A percentile compares a stretch with the other conserved stretches of the same genome.
phyloP scores from a whole-genome alignment of 148 eudicot genomes.

The Camellia lanceoleosa region DNA sequence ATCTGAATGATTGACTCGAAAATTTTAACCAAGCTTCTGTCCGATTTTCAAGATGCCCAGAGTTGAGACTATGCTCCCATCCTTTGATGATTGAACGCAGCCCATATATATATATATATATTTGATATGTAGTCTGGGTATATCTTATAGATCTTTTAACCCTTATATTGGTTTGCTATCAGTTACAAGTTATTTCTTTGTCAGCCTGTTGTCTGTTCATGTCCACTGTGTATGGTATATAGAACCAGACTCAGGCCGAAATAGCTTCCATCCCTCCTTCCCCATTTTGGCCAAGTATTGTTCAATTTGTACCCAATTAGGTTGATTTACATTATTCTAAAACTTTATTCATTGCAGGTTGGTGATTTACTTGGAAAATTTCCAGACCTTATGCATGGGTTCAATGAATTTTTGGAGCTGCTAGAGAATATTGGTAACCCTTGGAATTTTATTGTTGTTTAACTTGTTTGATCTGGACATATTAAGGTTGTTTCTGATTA shows the following conservation, averaged over 20 bases:
- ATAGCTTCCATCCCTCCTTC: conserved; percentile 1
- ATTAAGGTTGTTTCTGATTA: conserved; percentile 11
- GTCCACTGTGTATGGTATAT: not conserved
- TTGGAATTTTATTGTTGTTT: conserved; percentile 9
- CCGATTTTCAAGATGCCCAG: not conserved
- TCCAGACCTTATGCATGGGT: conserved; percentile 98
- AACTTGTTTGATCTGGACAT: conserved; percentile 15
- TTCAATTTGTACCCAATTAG: not conserved
- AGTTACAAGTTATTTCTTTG: not conserved
- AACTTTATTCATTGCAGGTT: conserved; percentile 50
- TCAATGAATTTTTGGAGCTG: conserved; percentile 83
- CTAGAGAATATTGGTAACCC: conserved; percentile 75
- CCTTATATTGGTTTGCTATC: not conserved
- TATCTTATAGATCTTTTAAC: not conserved
- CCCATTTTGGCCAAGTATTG: not conserved
- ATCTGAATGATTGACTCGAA: not conserved
- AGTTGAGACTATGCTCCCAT: not conserved
- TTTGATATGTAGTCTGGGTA: not conserved
- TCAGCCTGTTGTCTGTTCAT: not conserved
- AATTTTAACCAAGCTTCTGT: not conserved
- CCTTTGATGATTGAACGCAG: no score
- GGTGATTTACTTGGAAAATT: conserved; percentile 81
- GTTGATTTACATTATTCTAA: conserved; percentile 9
- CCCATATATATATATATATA: not conserved
- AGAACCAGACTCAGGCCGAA: not conserved